These are phyloP conservation scores for Leptodontidium sp. DNA, from an alignment of 2,329 filamentous ascomycete species.

Conservation along the genomic window DNA sequence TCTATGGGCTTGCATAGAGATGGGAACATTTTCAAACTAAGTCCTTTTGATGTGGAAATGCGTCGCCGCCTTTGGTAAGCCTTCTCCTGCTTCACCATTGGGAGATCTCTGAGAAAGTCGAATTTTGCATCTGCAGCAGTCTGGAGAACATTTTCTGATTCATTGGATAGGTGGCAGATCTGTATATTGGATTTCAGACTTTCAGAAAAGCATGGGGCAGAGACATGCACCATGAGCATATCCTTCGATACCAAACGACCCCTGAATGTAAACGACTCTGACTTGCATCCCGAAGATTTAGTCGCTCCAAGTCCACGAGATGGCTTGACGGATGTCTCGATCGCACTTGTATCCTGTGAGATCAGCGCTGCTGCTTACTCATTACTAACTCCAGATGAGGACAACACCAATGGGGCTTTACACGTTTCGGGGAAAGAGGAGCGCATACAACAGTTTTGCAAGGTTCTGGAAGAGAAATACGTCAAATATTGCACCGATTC, in stretches of 20 bases:
- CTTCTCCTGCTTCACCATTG: not conserved
- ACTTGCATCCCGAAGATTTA: constrained; percentile 57
- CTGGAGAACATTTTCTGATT: not conserved
- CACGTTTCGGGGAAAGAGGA: constrained; percentile 15
- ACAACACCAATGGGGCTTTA: not conserved
- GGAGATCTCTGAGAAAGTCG: not conserved
- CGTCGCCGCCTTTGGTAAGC: constrained; percentile 62
- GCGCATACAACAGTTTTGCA: constrained; percentile 15
- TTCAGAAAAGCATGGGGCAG: constrained; percentile 50
- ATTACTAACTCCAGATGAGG: not conserved
- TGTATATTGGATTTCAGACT: constrained; percentile 63
- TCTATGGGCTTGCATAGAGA: constrained; percentile 54
- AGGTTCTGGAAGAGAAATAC: constrained; percentile 21
- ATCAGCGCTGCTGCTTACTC: constrained; percentile 17
- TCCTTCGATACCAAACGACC: constrained; percentile 50
- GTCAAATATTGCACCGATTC: constrained; percentile 20
- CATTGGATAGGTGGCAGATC: constrained; percentile 56
- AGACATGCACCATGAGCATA: constrained; percentile 8
- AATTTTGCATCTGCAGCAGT: not conserved
- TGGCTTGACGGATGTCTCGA: constrained; percentile 62
- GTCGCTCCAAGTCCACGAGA: constrained; percentile 56
- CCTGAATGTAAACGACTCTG: constrained; percentile 64
- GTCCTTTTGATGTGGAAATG: constrained; percentile 64
- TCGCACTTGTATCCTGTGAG: constrained; percentile 44
- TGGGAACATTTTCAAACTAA: constrained; percentile 45